Percentiles rank a stretch among this genome's conserved stretches.
Conservation (phyloP, 1,284 basidiomycete species). For the Melampsora americana region DNA sequence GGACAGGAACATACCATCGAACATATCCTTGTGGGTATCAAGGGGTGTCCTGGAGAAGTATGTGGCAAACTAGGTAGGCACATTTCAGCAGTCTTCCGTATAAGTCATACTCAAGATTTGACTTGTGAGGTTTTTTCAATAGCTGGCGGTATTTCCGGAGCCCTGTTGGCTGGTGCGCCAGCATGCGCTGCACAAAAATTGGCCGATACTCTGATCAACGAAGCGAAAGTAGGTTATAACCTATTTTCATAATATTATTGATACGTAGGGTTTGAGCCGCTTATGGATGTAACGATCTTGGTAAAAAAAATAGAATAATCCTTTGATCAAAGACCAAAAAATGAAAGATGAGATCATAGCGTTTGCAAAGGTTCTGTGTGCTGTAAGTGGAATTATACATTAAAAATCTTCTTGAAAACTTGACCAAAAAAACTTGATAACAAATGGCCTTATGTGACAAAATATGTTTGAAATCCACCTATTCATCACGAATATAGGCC, state of each 20-base stretch:
- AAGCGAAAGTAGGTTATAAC: constrained; percentile 1
- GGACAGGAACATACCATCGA: neutral
- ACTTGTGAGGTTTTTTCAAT: neutral
- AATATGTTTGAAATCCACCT: too few species aligned
- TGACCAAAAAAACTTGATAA: too few species aligned
- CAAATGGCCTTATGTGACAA: too few species aligned
- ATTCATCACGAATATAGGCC: neutral
- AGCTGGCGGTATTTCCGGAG: constrained; percentile 4
- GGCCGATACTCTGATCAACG: constrained; percentile 15
- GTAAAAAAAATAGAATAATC: too few species aligned
- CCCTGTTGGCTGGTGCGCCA: constrained; percentile 4
- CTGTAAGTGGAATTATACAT: too few species aligned
- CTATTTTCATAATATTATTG: neutral
- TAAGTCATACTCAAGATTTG: too few species aligned
- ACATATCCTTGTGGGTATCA: neutral
- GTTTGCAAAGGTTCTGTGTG: too few species aligned
- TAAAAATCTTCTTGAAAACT: too few species aligned
- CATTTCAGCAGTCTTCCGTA: neutral
- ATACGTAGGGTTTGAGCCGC: neutral
- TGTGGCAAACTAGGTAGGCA: constrained; percentile 8
- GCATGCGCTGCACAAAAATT: constrained; percentile 30
- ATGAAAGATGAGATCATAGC: too few species aligned
- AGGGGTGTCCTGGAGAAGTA: constrained; percentile 15
- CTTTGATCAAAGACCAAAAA: too few species aligned
- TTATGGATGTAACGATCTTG: neutral